phyloP scores from a whole-genome alignment of 768 basidiomycete genomes.

The Cystobasidium tubakii region DNA sequence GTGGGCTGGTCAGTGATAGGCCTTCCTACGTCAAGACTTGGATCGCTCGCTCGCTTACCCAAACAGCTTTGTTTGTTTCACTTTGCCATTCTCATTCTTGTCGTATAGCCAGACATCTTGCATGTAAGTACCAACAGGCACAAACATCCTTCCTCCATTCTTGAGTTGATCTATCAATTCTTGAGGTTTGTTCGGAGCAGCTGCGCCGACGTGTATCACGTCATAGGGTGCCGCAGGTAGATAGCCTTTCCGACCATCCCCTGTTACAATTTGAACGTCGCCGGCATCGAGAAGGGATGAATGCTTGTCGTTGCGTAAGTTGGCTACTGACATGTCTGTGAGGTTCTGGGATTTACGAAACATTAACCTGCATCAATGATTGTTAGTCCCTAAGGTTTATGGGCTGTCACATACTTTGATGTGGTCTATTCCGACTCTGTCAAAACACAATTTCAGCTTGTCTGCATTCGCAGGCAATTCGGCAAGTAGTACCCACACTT shows the following conservation, averaged over 20 bases:
- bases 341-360: not conserved
- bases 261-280: slow-evolving; percentile 61
- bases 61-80: slow-evolving; percentile 65
- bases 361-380: not conserved
- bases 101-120: slow-evolving; percentile 66
- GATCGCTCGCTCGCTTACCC: slow-evolving; percentile 58
- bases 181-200: slow-evolving; percentile 67
- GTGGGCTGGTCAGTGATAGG: not conserved
- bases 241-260: slow-evolving; percentile 72
- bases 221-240: slow-evolving; percentile 54
- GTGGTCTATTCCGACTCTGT: slow-evolving; percentile 76
- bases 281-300: slow-evolving; percentile 56
- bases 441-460: slow-evolving; percentile 41
- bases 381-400: no score
- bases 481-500: slow-evolving; percentile 39
- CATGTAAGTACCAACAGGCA: slow-evolving; percentile 71
- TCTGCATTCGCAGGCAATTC: slow-evolving; percentile 46
- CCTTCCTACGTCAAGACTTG: slow-evolving; percentile 51
- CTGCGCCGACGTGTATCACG: slow-evolving; percentile 90
- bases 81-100: slow-evolving; percentile 64
- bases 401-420: no score
- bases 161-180: slow-evolving; percentile 64
- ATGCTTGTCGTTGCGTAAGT: slow-evolving; percentile 65
- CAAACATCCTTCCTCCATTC: slow-evolving; percentile 63
- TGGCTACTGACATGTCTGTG: slow-evolving; percentile 59